Evolutionary conservation across 2,329 filamentous ascomycete genomes (phyloP), one percentile per base, ranked within the genome.

Genomic region (Aspergillus novoparasiticus): DNA sequence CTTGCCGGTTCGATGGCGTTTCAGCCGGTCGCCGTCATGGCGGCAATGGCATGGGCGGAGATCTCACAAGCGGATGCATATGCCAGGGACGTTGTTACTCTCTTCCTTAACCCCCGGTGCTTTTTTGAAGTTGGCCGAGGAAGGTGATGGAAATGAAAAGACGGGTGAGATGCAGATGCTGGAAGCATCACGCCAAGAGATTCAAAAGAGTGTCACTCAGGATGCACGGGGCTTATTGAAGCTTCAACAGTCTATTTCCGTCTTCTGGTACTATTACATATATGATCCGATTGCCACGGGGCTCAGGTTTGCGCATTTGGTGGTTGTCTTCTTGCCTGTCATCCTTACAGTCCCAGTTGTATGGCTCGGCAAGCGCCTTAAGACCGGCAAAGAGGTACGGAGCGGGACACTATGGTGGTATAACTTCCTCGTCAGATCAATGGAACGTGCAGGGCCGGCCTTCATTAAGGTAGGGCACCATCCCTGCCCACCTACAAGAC

Each of bases 371-470:
- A 75, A 76, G 39, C 83, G 90, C 53, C 82, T 87, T 56, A 80
- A 85, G 2, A 81, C 88, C 39, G 86, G 85, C 62, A 89, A 93
- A 69, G 87, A 92, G 67, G 92, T 97, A 80, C 85, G 92, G 66
- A 84, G 81, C 6, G 94, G 95, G 0, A 94, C 94, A 0, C 73
- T 98, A 3, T 97, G 92, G 93, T 99, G 95, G 95, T 99, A 97
- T 80, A 83, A 83, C 4, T 95, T 97, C 72, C 79, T 99, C 45
- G 93, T 98, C 11, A 86, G 84, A 62, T 86, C 90, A 32, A 98
- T 99, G 95, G 94, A 99, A 79, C 85, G 89, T 74, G 93, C 94
- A 21, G 95, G 95, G 0, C 94, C 95, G 51, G 93, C 95, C 0
- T 99, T 99, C 74, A 99, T 99, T 81, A 99, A 99, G 86, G 91